Percentiles rank a stretch among this genome's conserved stretches.
phyloP scores from a whole-genome alignment of 2,329 filamentous ascomycete species.

The Aspergillus sp. region DNA sequence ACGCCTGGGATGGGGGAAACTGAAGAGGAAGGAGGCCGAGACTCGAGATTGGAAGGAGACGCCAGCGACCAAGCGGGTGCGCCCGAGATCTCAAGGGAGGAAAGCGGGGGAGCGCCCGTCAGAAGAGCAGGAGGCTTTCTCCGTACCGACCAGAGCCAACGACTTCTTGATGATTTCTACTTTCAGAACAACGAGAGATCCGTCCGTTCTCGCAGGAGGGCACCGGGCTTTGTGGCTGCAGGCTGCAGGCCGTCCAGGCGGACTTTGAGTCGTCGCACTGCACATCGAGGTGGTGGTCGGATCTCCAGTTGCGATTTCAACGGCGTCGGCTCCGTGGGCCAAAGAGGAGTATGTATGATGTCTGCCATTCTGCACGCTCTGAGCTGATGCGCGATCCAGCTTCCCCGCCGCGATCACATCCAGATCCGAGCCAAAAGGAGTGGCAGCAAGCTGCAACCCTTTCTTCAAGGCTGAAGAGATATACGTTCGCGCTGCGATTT shows the following conservation, averaged over 20 bases:
- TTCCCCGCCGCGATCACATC: slow-evolving; percentile 25
- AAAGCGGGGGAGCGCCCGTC: slow-evolving; percentile 21
- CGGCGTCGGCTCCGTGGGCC: slow-evolving; percentile 14
- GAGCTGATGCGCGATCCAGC: slow-evolving; percentile 19
- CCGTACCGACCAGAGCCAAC: background rate
- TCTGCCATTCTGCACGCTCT: slow-evolving; percentile 9
- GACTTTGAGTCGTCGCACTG: slow-evolving; percentile 13
- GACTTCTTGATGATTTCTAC: no score
- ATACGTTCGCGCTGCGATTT: background rate
- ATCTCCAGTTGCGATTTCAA: slow-evolving; percentile 22
- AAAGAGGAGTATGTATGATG: slow-evolving; percentile 12
- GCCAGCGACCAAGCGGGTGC: slow-evolving; percentile 20
- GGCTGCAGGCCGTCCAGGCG: slow-evolving; percentile 13
- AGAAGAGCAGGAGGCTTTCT: slow-evolving; percentile 12
- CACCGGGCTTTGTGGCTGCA: slow-evolving; percentile 12
- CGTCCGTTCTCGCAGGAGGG: slow-evolving; percentile 17
- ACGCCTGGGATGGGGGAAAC: background rate
- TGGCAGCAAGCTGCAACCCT: slow-evolving; percentile 2
- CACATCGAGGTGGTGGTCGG: slow-evolving; percentile 17
- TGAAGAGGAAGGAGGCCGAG: slow-evolving; percentile 15
- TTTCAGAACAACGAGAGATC: background rate
- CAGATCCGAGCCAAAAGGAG: slow-evolving; percentile 21
- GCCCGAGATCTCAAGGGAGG: slow-evolving; percentile 29
- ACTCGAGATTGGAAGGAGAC: background rate
- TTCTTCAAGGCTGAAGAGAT: background rate